phyloP scores from a whole-genome alignment of 2,329 filamentous ascomycete genomes.

The Penicillium frequentans region DNA sequence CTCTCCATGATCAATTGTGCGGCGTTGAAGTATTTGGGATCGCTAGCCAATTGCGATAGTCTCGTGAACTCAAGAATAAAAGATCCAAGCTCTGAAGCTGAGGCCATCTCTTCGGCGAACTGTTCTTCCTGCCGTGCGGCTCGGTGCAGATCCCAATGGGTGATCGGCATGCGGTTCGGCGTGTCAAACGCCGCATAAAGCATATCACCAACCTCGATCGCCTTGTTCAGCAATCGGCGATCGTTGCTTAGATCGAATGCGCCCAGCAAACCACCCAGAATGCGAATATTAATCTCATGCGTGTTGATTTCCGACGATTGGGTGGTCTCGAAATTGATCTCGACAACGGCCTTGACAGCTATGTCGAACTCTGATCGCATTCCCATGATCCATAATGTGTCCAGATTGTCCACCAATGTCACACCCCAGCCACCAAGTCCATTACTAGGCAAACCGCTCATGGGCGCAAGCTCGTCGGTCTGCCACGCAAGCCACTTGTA shows the following conservation, averaged over 20 bases:
- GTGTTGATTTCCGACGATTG: constrained; percentile 68
- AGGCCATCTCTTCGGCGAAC: constrained; percentile 22
- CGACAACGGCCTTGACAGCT: constrained; percentile 63
- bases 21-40: constrained; percentile 41
- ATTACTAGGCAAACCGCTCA: constrained; percentile 65
- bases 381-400: constrained; percentile 83
- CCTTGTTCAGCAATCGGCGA: constrained; percentile 71
- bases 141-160: constrained; percentile 42
- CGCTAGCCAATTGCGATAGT: constrained; percentile 39
- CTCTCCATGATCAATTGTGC: constrained; percentile 35
- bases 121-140: constrained; percentile 24
- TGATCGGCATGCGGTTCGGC: constrained; percentile 82
- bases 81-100: constrained; percentile 40
- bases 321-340: constrained; percentile 78
- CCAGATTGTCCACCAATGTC: constrained; percentile 76
- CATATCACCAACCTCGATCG: constrained; percentile 72
- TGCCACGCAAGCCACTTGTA: constrained; percentile 77
- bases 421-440: constrained; percentile 86
- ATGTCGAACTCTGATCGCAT: constrained; percentile 73
- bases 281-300: constrained; percentile 85
- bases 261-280: constrained; percentile 76
- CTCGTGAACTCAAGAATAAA: constrained; percentile 45
- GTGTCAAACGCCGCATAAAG: constrained; percentile 81
- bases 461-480: constrained; percentile 79
- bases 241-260: constrained; percentile 81